phyloP scores from a whole-genome alignment of 169 alveolate genomes.

The Amoebophrya sp. region DNA sequence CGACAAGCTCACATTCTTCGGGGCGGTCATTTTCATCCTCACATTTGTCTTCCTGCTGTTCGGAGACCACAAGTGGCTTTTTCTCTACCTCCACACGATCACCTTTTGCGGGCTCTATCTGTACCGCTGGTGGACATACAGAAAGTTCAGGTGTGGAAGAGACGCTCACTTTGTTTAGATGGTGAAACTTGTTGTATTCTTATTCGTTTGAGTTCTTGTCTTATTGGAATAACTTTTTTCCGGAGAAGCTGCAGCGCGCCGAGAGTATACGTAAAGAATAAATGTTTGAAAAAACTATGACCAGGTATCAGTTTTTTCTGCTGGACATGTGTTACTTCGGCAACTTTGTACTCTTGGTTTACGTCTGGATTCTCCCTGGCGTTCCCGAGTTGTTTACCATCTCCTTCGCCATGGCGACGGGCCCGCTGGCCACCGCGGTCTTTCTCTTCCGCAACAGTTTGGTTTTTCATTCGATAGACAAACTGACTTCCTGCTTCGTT shows the following conservation, averaged over 20 bases:
- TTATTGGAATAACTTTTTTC: too few relatives aligned
- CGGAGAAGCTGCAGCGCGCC: too few relatives aligned
- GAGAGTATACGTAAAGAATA: too few relatives aligned
- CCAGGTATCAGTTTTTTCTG: constrained; percentile 53
- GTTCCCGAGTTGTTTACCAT: constrained; percentile 39
- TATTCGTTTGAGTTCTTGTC: too few relatives aligned
- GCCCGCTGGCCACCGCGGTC: constrained; percentile 54
- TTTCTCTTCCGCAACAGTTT: constrained; percentile 49
- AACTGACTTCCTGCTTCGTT: constrained; percentile 49
- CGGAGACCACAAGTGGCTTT: not conserved
- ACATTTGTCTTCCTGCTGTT: too few relatives aligned
- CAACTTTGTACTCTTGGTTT: constrained; percentile 38
- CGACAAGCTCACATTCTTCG: not conserved
- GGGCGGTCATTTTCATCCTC: not conserved
- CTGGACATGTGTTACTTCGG: constrained; percentile 57
- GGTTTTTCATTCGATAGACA: constrained; percentile 53
- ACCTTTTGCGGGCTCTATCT: too few relatives aligned
- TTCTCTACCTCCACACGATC: not conserved
- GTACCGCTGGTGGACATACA: too few relatives aligned
- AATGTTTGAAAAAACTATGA: too few relatives aligned
- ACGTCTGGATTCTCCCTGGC: constrained; percentile 43
- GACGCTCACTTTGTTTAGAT: too few relatives aligned
- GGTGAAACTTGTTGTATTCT: too few relatives aligned
- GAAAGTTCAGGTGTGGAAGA: too few relatives aligned
- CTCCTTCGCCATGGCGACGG: constrained; percentile 46